A percentile compares a stretch with the other conserved stretches of the same genome.
Evolutionary conservation across 768 basidiomycete genomes (phyloP).

Genomic region (Boletus pseudopeckii): DNA sequence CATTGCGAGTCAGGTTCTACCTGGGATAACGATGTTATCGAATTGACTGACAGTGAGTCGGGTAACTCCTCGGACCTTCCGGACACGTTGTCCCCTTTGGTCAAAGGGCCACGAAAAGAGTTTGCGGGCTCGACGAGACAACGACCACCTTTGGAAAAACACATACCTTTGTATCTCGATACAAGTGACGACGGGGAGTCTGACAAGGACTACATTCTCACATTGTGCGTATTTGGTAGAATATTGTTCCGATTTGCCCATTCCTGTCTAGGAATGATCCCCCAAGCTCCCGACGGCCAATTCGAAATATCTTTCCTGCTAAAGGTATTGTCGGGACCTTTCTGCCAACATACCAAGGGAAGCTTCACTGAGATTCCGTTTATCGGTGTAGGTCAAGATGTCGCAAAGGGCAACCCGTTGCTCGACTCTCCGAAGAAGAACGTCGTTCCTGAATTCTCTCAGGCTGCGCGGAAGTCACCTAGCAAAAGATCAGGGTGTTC

Average conservation of each 20-base stretch:
- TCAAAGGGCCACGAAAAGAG: conserved; percentile 9
- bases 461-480: conserved; percentile 9
- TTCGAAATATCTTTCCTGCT: conserved; percentile 22
- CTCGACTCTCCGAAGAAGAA: conserved; percentile 13
- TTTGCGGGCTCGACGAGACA: conserved; percentile 7
- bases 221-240: conserved; percentile 31
- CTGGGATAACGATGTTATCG: conserved; percentile 23
- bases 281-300: conserved; percentile 44
- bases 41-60: conserved; percentile 31
- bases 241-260: conserved; percentile 1
- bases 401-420: conserved; percentile 1
- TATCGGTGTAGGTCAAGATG: conserved; percentile 6
- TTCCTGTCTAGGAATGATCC: conserved; percentile 43
- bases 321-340: background rate
- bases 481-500: conserved; percentile 25
- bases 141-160: background rate
- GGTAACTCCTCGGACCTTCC: conserved; percentile 20
- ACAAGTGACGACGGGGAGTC: conserved; percentile 31
- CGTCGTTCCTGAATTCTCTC: background rate
- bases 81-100: conserved; percentile 21
- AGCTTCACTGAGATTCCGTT: background rate
- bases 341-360: background rate
- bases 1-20: background rate
- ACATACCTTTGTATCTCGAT: conserved; percentile 26
- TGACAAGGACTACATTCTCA: conserved; percentile 38